Conservation (phyloP, 331 rosid genomes). For the Malus hybrid region DNA sequence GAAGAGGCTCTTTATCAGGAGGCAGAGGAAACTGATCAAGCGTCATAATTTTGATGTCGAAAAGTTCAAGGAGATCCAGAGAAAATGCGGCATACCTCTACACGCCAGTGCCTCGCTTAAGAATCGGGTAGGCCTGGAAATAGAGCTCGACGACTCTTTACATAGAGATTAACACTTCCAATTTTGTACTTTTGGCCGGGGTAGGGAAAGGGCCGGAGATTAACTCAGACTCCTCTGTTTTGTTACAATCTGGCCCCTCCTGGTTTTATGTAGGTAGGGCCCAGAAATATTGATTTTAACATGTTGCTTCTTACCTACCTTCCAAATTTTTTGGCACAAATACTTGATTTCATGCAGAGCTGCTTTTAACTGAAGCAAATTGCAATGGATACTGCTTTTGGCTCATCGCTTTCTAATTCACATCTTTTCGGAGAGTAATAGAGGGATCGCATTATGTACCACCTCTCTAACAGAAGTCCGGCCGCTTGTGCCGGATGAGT, state of each 20-base stretch:
- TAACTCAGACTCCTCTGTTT: not conserved
- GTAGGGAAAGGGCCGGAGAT: not conserved
- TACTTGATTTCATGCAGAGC: not conserved
- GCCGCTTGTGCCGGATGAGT: not conserved
- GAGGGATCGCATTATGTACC: no score
- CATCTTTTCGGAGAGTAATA: no score
- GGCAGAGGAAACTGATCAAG: conserved; percentile 77
- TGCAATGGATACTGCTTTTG: no score
- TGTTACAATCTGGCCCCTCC: conserved; percentile 24
- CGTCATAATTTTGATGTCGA: conserved; percentile 49
- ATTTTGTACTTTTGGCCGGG: not conserved
- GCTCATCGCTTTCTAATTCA: no score
- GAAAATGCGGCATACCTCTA: conserved; percentile 35
- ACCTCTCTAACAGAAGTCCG: not conserved
- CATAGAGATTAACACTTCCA: conserved; percentile 29
- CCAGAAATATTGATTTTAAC: conserved; percentile 15
- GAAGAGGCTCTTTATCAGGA: conserved; percentile 75
- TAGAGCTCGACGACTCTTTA: conserved; percentile 62
- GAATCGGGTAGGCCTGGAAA: conserved; percentile 50
- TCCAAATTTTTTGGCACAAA: not conserved
- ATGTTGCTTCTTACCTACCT: conserved; percentile 4
- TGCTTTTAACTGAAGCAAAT: not conserved
- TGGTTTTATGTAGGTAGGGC: conserved; percentile 30
- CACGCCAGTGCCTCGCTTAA: conserved; percentile 49
- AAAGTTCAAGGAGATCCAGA: conserved; percentile 55